phyloP scores from a whole-genome alignment of 2,329 filamentous ascomycete species.

The Dryadomyces sulphureus region DNA sequence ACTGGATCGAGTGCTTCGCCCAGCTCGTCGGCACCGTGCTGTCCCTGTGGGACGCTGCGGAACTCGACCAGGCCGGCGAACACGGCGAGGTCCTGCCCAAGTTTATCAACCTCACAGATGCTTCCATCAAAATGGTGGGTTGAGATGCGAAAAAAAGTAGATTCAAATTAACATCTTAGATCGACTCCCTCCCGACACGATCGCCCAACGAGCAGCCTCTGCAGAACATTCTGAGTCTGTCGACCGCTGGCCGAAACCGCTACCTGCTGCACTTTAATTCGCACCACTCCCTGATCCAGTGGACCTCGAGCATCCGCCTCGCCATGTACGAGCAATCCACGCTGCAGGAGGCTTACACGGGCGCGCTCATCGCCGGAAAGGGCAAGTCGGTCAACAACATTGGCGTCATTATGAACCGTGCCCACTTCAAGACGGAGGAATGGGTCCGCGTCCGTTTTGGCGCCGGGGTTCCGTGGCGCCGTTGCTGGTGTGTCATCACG shows the following conservation, averaged over 20 bases:
- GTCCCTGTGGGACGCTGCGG: conserved; percentile 88
- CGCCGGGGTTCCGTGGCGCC: conserved; percentile 86
- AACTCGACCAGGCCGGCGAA: conserved; percentile 74
- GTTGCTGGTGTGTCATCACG: conserved; percentile 90
- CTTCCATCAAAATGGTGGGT: conserved; percentile 89
- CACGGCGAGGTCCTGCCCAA: conserved; percentile 40
- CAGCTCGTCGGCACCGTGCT: conserved; percentile 91
- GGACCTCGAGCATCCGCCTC: conserved; percentile 87
- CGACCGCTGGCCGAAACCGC: conserved; percentile 87
- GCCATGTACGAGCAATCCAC: conserved; percentile 90
- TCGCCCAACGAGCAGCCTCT: conserved; percentile 63
- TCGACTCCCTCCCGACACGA: conserved; percentile 77
- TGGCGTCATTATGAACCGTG: conserved; percentile 70
- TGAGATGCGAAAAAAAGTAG: too few species aligned
- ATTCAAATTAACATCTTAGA: conserved; percentile 29
- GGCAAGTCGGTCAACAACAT: conserved; percentile 84
- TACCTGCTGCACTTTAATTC: conserved; percentile 96
- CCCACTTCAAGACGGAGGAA: conserved; percentile 64
- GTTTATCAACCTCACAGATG: conserved; percentile 94
- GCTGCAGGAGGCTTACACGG: conserved; percentile 91
- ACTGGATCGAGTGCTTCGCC: conserved; percentile 93
- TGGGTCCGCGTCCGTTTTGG: conserved; percentile 95
- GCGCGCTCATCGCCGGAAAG: conserved; percentile 87
- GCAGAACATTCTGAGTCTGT: conserved; percentile 90
- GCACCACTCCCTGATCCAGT: conserved; percentile 80